A percentile compares a stretch with the other conserved stretches of the same genome.
phyloP scores from a whole-genome alignment of 2,329 filamentous ascomycete species.

The Albifimbria verrucaria region DNA sequence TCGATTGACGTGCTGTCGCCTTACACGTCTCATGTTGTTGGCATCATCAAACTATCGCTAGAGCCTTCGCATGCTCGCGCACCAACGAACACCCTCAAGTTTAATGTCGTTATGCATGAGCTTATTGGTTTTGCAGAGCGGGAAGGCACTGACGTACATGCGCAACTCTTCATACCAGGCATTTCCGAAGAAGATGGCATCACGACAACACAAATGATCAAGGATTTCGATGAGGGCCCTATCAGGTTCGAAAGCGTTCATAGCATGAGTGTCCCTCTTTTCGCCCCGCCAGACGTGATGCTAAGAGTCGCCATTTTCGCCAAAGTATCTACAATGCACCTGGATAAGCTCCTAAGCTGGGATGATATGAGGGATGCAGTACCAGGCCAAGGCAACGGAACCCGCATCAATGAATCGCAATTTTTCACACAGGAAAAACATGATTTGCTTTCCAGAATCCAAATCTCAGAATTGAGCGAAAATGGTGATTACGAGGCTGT shows the following conservation, averaged over 20 bases:
- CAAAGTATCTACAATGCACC: conserved; percentile 85
- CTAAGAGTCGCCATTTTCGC: conserved; percentile 90
- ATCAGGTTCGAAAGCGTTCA: conserved; percentile 97
- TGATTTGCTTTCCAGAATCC: conserved; percentile 82
- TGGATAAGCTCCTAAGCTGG: conserved; percentile 97
- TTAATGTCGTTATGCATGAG: conserved; percentile 98
- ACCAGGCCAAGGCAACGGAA: conserved; percentile 53
- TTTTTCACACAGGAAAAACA: conserved; percentile 93
- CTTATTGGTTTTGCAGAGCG: conserved; percentile 91
- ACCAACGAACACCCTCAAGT: conserved; percentile 89
- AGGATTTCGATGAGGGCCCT: conserved; percentile 86
- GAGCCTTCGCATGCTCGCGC: conserved; percentile 93
- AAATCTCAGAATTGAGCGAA: conserved; percentile 89
- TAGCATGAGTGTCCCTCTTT: conserved; percentile 90
- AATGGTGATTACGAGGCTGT: conserved; percentile 87
- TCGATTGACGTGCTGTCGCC: conserved; percentile 86
- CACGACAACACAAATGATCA: conserved; percentile 93
- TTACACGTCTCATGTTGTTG: conserved; percentile 86
- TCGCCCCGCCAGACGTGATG: conserved; percentile 64
- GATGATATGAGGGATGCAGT: conserved; percentile 91
- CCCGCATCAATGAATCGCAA: conserved; percentile 83
- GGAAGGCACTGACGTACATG: conserved; percentile 93
- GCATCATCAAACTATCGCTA: conserved; percentile 84
- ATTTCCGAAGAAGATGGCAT: conserved; percentile 86
- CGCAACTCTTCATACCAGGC: conserved; percentile 92